These are phyloP conservation scores for Takakia lepidozioides DNA, from an alignment of 225 moss, liverwort and hornwort species.

Conservation along the genomic window DNA sequence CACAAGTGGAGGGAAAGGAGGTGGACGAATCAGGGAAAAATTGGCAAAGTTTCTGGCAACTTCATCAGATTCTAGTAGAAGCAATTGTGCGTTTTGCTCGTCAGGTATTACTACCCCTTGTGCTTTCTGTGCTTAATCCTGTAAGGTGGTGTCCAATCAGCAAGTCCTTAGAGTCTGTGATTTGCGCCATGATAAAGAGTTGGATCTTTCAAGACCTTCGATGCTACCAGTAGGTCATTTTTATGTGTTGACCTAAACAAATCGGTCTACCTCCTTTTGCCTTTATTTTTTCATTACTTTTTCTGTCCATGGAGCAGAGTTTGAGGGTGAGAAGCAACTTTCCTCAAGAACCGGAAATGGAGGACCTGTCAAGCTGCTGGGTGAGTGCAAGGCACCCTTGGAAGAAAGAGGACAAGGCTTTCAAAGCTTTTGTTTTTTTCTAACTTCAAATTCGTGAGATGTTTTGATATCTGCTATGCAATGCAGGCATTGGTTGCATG, in stretches of 20 bases:
- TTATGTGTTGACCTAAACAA: too few relatives aligned
- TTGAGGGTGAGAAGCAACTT: constrained; percentile 73
- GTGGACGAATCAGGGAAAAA: constrained; percentile 28
- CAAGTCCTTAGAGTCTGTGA: too few relatives aligned
- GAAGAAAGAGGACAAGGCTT: constrained; percentile 11
- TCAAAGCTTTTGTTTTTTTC: constrained; percentile 1
- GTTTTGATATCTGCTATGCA: too few relatives aligned
- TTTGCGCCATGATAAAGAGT: too few relatives aligned
- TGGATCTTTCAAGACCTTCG: too few relatives aligned
- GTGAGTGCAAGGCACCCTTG: constrained; percentile 29
- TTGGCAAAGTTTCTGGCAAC: constrained; percentile 32
- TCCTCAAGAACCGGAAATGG: constrained; percentile 41
- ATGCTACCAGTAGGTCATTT: too few relatives aligned
- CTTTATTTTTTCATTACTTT: constrained; percentile 1
- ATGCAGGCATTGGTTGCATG: too few relatives aligned
- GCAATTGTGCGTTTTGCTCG: constrained; percentile 34
- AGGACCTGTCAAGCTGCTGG: constrained; percentile 54
- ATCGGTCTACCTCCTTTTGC: too few relatives aligned
- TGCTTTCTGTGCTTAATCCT: too few relatives aligned
- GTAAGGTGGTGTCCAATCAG: too few relatives aligned
- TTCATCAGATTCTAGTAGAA: constrained; percentile 21
- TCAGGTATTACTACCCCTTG: constrained; percentile 27
- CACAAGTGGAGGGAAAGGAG: too few relatives aligned
- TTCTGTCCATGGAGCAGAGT: constrained; percentile 45
- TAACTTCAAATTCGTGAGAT: too few relatives aligned